phyloP scores from a whole-genome alignment of 2,329 filamentous ascomycete genomes.

The Fusarium foetens region DNA sequence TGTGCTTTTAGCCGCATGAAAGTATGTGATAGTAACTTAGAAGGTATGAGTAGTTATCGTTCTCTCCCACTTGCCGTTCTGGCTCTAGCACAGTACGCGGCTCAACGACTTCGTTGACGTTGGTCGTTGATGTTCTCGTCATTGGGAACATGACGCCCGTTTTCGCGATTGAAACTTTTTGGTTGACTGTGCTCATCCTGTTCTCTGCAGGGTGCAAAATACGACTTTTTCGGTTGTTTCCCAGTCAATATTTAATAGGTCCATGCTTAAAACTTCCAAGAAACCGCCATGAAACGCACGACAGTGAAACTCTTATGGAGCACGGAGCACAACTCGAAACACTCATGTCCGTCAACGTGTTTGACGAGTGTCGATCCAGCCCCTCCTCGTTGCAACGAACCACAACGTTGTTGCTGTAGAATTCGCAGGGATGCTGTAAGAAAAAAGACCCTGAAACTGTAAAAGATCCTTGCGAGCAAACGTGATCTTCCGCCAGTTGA shows the following conservation, averaged over 20 bases:
- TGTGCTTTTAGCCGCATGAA: neutral
- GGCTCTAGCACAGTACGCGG: neutral
- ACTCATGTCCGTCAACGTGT: conserved; percentile 21
- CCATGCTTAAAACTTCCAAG: conserved; percentile 35
- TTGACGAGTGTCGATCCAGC: conserved; percentile 36
- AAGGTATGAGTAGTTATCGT: neutral
- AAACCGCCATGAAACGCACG: conserved; percentile 35
- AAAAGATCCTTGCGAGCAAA: conserved; percentile 8
- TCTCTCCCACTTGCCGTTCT: conserved; percentile 11
- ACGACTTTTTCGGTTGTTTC: conserved; percentile 19
- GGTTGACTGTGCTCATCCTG: conserved; percentile 4
- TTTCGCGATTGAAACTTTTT: conserved; percentile 1
- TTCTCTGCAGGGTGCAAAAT: neutral
- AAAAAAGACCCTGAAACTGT: conserved; percentile 23
- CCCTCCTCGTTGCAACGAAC: conserved; percentile 9
- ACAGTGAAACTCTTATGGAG: conserved; percentile 31
- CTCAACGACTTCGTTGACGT: neutral
- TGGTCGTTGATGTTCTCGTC: neutral
- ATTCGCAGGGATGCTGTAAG: conserved; percentile 15
- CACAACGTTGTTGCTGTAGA: conserved; percentile 8
- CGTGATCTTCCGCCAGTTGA: neutral
- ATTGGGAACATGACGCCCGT: neutral
- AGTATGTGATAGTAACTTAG: neutral
- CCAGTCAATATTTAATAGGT: conserved; percentile 26
- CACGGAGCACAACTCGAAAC: conserved; percentile 32